Evolutionary conservation across 768 basidiomycete species (phyloP).

Genomic region (Tulasnella sp.): DNA sequence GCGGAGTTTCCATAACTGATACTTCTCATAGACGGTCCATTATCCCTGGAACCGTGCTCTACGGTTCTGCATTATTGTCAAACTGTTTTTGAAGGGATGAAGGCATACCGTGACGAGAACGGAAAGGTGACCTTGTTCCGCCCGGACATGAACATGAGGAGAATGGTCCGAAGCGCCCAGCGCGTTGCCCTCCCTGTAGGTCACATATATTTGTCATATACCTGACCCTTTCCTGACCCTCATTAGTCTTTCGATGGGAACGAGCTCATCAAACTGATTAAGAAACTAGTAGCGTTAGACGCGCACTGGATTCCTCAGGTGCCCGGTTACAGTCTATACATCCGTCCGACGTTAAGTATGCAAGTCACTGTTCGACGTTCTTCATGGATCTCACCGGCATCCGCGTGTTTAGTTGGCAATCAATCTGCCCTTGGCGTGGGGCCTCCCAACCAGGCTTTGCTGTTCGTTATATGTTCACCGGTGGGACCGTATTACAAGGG

Average conservation of each 20-base stretch:
- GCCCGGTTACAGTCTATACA: constrained; percentile 81
- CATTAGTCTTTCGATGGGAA: constrained; percentile 64
- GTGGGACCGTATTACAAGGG: constrained; percentile 71
- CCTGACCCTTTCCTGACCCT: neutral
- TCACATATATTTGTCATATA: constrained; percentile 12
- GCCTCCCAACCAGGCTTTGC: constrained; percentile 44
- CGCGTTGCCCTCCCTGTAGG: constrained; percentile 48
- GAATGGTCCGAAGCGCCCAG: constrained; percentile 54
- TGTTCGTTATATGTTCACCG: constrained; percentile 51
- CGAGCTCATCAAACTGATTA: constrained; percentile 64
- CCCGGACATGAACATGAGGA: constrained; percentile 73
- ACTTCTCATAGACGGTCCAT: constrained; percentile 36
- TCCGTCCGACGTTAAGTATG: constrained; percentile 62
- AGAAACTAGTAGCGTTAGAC: constrained; percentile 72
- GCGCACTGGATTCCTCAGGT: constrained; percentile 84
- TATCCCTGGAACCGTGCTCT: constrained; percentile 44
- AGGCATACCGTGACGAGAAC: constrained; percentile 59
- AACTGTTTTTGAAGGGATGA: constrained; percentile 54
- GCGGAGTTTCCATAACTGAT: constrained; percentile 30
- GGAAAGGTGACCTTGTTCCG: constrained; percentile 69
- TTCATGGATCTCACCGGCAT: neutral
- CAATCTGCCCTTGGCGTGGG: constrained; percentile 40
- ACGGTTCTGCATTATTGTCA: constrained; percentile 50
- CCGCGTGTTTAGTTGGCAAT: constrained; percentile 53
- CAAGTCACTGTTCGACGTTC: neutral